Evolutionary conservation across 495 filamentous ascomycete genomes (phyloP).

Genomic region (Rhypophila decipiens): DNA sequence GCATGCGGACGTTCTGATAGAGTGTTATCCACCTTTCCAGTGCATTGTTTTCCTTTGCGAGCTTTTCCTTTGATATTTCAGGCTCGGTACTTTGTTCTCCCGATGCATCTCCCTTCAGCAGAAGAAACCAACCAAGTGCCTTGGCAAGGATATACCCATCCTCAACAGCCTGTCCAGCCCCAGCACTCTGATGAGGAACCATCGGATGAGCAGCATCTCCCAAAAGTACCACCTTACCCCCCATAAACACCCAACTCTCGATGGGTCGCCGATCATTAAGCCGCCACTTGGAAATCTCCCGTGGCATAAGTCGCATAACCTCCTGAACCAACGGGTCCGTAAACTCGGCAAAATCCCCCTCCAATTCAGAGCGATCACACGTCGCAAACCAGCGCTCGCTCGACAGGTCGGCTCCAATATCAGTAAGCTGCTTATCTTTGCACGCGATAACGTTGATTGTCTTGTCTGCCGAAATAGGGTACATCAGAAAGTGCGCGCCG

Average conservation of each 20-base stretch:
- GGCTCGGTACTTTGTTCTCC: no score
- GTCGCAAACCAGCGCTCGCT: constrained; percentile 31
- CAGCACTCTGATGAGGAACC: constrained; percentile 19
- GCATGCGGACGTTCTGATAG: constrained; percentile 35
- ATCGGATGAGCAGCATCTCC: constrained; percentile 36
- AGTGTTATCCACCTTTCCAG: constrained; percentile 26
- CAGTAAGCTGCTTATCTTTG: constrained; percentile 22
- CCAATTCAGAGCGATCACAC: constrained; percentile 25
- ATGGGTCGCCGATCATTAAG: constrained; percentile 36
- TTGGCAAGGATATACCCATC: constrained; percentile 33
- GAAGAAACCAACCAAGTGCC: constrained; percentile 25
- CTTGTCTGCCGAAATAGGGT: constrained; percentile 33
- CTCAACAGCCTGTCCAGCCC: constrained; percentile 34
- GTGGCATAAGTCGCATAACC: constrained; percentile 22
- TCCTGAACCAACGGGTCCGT: constrained; percentile 18
- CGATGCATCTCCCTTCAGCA: no score
- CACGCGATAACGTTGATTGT: constrained; percentile 47
- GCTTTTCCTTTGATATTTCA: not conserved
- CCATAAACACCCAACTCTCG: constrained; percentile 26
- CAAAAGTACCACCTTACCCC: constrained; percentile 27
- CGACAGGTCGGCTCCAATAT: constrained; percentile 16
- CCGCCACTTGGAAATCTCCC: constrained; percentile 31
- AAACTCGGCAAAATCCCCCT: constrained; percentile 27
- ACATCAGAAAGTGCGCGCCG: constrained; percentile 41
- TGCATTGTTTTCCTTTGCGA: not conserved